Base-by-base conservation (phyloP, 495 filamentous ascomycete species). In the Podospora fimiseda region DNA sequence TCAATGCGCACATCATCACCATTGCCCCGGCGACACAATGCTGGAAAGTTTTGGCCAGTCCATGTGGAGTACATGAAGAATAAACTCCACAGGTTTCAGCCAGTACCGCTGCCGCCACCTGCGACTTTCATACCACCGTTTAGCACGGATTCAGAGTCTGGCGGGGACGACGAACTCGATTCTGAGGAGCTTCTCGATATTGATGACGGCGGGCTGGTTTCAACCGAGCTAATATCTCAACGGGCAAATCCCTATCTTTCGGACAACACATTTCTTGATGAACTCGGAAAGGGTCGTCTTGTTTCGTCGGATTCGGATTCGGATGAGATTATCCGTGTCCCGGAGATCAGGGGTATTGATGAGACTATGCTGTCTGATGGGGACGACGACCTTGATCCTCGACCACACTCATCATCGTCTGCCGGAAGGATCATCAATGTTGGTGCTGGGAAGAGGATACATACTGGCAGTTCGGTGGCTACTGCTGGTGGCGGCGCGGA, bases 61-160 rank as follows among this genome's bases (percentile, higher is more conserved):
- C 52, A 67, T 42, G 70, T 73, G 30, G 57, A 74, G 51, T 72
- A 77, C 23, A 6, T 76, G 1, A 51, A 53, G 0, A 59, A 52
- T 6, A 57, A 53, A 20, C 39, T 73, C 14, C 57, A 48, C 14
- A 57, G 53, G 13, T 52, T 79, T 2, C 55, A 67, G 11, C 75
- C 75, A 7, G 66, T 69, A 1, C 55, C 63, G 16, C 64, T 80
- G 0, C 76, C 76, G 4, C 70, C 73, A 0, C 69, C 76, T 6
- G 58, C 66, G 4, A 71, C 68, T 16, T 74, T 70, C 46, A 66
- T 66, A 33, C 64, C 66, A 1, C 66, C 64, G 1, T 63, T 68
- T 43, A 69, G 70, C 36, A 48, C 55, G 11, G 64, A 66, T 18
- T 55, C 40, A 2, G 68, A 66, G 3, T 21, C 52, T 3, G 60